Evolutionary conservation across 164 flowering plant species (phyloP).

Genomic region (Kalanchoe fedtschenkoi): DNA sequence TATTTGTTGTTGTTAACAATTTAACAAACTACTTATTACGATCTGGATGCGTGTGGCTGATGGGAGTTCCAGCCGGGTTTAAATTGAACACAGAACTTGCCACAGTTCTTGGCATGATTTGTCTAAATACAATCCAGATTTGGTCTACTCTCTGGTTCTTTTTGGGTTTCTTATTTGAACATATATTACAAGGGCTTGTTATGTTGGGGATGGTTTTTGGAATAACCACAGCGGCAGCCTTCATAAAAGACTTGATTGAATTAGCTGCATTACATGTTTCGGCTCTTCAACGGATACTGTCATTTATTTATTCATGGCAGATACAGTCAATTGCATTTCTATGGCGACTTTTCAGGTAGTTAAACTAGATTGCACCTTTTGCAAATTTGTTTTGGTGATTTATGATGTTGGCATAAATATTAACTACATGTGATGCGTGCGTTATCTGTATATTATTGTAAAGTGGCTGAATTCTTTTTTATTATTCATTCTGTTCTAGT

Average conservation of each 20-base stretch:
- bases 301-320: conserved; percentile 62
- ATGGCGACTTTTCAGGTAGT: conserved; percentile 94
- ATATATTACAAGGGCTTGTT: conserved; percentile 53
- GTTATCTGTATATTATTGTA: neutral
- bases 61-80: conserved; percentile 99
- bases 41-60: conserved; percentile 91
- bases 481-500: neutral
- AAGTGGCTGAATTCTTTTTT: no score
- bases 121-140: conserved; percentile 77
- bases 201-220: conserved; percentile 71
- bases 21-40: conserved; percentile 65
- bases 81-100: conserved; percentile 92
- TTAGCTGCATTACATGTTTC: conserved; percentile 54
- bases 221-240: conserved; percentile 55
- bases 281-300: conserved; percentile 55
- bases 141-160: conserved; percentile 86
- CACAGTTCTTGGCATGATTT: conserved; percentile 60
- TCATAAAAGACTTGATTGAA: conserved; percentile 47
- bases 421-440: no score
- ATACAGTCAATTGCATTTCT: conserved; percentile 73
- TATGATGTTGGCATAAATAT: neutral
- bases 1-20: conserved; percentile 29
- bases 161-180: conserved; percentile 29
- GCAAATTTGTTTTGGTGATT: neutral
- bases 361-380: neutral